Evolutionary conservation across 148 eudicot species (phyloP), one percentile per base, ranked within the genome.

Genomic region (Linanthus parryae): DNA sequence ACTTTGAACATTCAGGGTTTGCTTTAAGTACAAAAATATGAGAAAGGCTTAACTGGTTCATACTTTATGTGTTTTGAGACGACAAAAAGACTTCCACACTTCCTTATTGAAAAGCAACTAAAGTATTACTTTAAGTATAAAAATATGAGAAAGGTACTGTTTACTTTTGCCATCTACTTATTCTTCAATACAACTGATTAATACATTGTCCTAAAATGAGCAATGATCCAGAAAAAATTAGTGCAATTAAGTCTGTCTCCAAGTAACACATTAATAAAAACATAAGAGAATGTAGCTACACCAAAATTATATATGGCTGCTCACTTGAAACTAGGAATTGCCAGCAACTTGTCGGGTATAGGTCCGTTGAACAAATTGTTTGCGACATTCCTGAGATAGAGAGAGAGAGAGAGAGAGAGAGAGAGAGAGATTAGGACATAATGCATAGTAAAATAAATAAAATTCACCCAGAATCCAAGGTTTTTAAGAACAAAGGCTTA

Each of bases 281-380:
- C 8, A 8, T 44, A 21, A 28, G 27, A 8, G 2, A n/a, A n/a
- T n/a, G n/a, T n/a, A n/a, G n/a, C n/a, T n/a, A n/a, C n/a, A n/a
- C n/a, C n/a, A n/a, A n/a, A n/a, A n/a, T n/a, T n/a, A n/a, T n/a
- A n/a, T n/a, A n/a, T n/a, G n/a, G n/a, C n/a, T 42, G 38, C 94
- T 69, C 59, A 86, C 97, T 69, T 66, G 77, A 91, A 86, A 65
- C 19, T 76, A 25, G 94, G 89, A 57, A 91, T 68, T 58, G 12
- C 65, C 60, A 81, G 73, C 69, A 91, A 47, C 72, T 81, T 81
- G 22, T 68, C 71, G 19, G 98, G 98, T 72, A 91, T 65, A 50
- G 89, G 81, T 57, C 98, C 98, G 56, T 63, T 46, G 56, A 91
- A 91, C 65, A 53, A 66, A 64, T 91, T 86, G 64, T 91, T 81